These are phyloP conservation scores for Botryosphaeria agaves DNA, from an alignment of 2,329 filamentous ascomycete genomes.

Conservation along the genomic window DNA sequence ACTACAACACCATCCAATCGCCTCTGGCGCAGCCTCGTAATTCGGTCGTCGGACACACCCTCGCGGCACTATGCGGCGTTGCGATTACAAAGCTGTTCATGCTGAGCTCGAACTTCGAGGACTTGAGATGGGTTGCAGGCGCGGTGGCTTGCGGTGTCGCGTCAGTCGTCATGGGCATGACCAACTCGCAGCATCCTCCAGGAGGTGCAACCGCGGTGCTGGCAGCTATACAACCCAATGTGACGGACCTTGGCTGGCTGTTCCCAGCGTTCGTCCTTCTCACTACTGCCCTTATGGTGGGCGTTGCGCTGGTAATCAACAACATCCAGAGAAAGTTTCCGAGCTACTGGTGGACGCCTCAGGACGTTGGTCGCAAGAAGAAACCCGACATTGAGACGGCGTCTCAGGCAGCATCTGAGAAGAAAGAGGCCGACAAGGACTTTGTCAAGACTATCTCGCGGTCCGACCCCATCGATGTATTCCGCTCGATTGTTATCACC, in stretches of 20 bases:
- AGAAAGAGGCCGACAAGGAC: conserved; percentile 5
- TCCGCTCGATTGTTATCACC: conserved; percentile 11
- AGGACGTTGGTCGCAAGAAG: conserved; percentile 14
- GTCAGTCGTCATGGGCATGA: conserved; percentile 27
- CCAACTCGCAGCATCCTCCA: conserved; percentile 31
- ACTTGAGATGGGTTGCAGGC: conserved; percentile 26
- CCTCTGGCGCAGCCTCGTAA: conserved; percentile 31
- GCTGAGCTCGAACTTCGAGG: conserved; percentile 17
- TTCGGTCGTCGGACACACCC: conserved; percentile 25
- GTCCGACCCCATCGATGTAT: not conserved
- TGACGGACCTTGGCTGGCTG: conserved; percentile 27
- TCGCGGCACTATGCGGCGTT: conserved; percentile 27
- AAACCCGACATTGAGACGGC: conserved; percentile 1
- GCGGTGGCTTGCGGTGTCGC: conserved; percentile 24
- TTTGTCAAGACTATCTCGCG: conserved; percentile 4
- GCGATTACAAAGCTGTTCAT: conserved; percentile 27
- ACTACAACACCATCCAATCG: conserved; percentile 28
- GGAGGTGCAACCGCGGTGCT: conserved; percentile 31
- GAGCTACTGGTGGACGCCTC: conserved; percentile 30
- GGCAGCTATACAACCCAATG: conserved; percentile 20
- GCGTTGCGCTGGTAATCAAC: conserved; percentile 24
- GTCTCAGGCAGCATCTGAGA: conserved; percentile 1
- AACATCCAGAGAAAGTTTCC: conserved; percentile 30
- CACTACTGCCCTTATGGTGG: conserved; percentile 23
- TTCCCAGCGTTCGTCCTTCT: conserved; percentile 25